Conservation (phyloP, 2,329 filamentous ascomycete species). For the Fusarium metavorans region DNA sequence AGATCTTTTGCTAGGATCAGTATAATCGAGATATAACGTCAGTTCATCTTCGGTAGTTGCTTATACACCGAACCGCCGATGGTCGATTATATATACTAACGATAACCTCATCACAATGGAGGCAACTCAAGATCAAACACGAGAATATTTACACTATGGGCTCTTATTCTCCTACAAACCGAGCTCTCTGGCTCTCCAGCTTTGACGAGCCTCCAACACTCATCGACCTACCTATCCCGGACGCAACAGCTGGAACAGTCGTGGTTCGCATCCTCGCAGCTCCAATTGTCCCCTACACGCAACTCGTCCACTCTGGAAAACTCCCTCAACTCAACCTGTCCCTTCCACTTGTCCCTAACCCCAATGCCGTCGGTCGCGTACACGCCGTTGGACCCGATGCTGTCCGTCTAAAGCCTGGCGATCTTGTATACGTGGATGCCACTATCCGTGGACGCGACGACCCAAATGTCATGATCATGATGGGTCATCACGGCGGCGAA, state of each 20-base stretch:
- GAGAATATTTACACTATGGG: background rate
- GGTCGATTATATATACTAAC: background rate
- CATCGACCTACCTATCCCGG: background rate
- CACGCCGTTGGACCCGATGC: background rate
- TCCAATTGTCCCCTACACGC: background rate
- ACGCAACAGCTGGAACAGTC: slow-evolving; percentile 4
- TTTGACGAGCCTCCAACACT: background rate
- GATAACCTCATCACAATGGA: background rate
- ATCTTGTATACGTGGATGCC: slow-evolving; percentile 9
- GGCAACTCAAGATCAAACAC: background rate
- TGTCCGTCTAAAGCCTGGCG: background rate
- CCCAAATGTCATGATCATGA: slow-evolving; percentile 12
- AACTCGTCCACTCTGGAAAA: slow-evolving; percentile 6
- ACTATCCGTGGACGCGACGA: slow-evolving; percentile 11
- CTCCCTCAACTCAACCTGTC: slow-evolving; percentile 2
- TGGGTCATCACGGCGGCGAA: slow-evolving; percentile 9
- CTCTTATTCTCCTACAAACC: background rate
- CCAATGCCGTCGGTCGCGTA: slow-evolving; percentile 13
- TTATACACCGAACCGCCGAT: background rate
- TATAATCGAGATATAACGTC: background rate
- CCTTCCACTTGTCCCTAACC: slow-evolving; percentile 10
- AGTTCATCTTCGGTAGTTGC: background rate
- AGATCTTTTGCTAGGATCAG: background rate
- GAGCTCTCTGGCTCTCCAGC: slow-evolving; percentile 7
- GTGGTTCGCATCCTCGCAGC: slow-evolving; percentile 8